Conservation (phyloP, 306 rosid species). For the Rosa chinensis region DNA sequence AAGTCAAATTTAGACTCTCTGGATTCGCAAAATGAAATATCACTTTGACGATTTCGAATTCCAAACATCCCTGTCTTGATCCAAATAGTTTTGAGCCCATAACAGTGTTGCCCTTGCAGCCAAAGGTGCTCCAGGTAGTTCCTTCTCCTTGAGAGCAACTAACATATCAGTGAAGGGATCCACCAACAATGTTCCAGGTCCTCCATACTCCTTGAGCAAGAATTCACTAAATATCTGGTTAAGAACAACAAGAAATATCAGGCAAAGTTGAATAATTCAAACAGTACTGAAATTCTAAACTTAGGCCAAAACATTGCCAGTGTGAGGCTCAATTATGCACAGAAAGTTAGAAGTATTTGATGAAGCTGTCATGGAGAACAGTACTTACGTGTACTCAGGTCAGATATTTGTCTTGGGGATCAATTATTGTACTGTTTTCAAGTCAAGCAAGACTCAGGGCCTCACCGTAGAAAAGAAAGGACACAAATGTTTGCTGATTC, state of each 20-base stretch:
- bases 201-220: slow-evolving; percentile 50
- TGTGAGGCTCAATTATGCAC: slow-evolving; percentile 41
- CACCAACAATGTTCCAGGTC: slow-evolving; percentile 59
- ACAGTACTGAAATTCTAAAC: slow-evolving; percentile 28
- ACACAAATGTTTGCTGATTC: slow-evolving; percentile 16
- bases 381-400: slow-evolving; percentile 16
- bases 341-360: slow-evolving; percentile 34
- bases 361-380: slow-evolving; percentile 37
- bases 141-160: slow-evolving; percentile 42
- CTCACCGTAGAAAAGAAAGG: slow-evolving; percentile 20
- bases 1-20: slow-evolving; percentile 1
- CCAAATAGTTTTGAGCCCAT: slow-evolving; percentile 69
- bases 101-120: slow-evolving; percentile 67
- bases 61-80: slow-evolving; percentile 53
- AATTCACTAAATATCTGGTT: slow-evolving; percentile 58
- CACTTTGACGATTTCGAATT: slow-evolving; percentile 36
- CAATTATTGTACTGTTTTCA: slow-evolving; percentile 36
- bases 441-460: slow-evolving; percentile 21
- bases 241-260: slow-evolving; percentile 26
- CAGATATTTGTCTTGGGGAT: slow-evolving; percentile 27
- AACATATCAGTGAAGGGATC: slow-evolving; percentile 55
- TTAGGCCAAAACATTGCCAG: slow-evolving; percentile 26
- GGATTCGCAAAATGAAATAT: slow-evolving; percentile 12
- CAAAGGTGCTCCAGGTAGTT: slow-evolving; percentile 43
- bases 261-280: slow-evolving; percentile 25